Conservation (phyloP, 2,329 filamentous ascomycete genomes). For the Lomentospora prolificans region DNA sequence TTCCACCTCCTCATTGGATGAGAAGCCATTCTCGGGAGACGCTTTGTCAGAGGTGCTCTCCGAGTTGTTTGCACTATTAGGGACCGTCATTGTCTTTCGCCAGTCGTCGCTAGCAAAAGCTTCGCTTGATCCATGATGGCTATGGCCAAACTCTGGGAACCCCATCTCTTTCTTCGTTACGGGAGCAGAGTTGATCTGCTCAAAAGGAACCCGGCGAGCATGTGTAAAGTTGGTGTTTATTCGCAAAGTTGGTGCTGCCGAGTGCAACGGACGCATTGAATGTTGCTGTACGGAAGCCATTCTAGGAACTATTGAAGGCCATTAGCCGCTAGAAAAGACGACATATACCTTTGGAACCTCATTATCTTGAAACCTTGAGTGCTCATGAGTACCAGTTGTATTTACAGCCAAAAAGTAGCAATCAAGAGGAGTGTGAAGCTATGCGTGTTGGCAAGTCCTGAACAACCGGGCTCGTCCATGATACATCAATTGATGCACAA, state of each 20-base stretch:
- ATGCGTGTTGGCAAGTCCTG: not conserved
- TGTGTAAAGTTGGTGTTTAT: conserved; percentile 3
- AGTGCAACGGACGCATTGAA: not conserved
- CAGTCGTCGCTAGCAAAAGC: conserved; percentile 6
- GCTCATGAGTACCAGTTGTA: not conserved
- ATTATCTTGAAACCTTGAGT: no score
- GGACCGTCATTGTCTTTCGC: conserved; percentile 1
- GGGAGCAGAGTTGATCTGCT: conserved; percentile 7
- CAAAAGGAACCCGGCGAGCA: not conserved
- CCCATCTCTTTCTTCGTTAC: conserved; percentile 4
- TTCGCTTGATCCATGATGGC: not conserved
- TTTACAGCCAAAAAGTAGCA: not conserved
- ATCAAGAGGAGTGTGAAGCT: not conserved
- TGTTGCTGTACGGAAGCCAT: conserved; percentile 4
- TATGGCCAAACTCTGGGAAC: not conserved
- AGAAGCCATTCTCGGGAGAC: conserved; percentile 4
- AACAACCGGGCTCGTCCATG: no score
- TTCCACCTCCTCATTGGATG: not conserved
- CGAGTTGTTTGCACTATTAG: not conserved
- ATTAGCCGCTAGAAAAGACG: no score
- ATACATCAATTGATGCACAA: not conserved
- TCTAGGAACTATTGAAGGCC: not conserved
- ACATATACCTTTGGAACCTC: no score
- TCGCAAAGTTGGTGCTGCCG: not conserved
- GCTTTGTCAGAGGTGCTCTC: not conserved